A percentile compares a stretch with the other conserved stretches of the same genome.
phyloP scores from a whole-genome alignment of 2,329 filamentous ascomycete species.

The Aureobasidium zeae region DNA sequence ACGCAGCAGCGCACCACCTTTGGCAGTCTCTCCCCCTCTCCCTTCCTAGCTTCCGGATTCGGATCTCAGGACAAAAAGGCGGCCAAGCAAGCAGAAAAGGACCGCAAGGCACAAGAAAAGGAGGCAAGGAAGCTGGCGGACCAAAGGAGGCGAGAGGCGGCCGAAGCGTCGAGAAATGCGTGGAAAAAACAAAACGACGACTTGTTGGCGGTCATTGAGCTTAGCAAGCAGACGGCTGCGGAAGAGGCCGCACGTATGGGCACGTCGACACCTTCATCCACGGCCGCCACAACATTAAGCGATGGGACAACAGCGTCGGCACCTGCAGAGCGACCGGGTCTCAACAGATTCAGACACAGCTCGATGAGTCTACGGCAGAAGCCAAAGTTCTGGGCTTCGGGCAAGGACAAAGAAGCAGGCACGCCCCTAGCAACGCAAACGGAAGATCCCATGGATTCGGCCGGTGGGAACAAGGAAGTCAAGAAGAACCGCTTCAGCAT shows the following conservation, averaged over 20 bases:
- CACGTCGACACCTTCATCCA: neutral
- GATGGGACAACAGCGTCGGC: constrained; percentile 13
- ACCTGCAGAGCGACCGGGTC: constrained; percentile 18
- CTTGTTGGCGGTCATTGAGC: constrained; percentile 53
- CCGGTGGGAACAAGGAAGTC: constrained; percentile 28
- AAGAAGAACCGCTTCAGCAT: constrained; percentile 59
- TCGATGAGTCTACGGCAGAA: constrained; percentile 73
- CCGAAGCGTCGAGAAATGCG: constrained; percentile 42
- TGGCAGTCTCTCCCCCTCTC: constrained; percentile 2
- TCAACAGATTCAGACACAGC: constrained; percentile 48
- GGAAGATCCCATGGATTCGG: constrained; percentile 12
- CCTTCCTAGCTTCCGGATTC: constrained; percentile 28
- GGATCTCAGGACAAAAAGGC: constrained; percentile 60
- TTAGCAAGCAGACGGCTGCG: constrained; percentile 53
- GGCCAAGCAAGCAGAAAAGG: constrained; percentile 47
- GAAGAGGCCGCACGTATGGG: constrained; percentile 35
- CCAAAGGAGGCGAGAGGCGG: constrained; percentile 27
- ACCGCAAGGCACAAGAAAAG: constrained; percentile 49
- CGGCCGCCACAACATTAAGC: constrained; percentile 7
- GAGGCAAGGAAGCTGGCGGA: constrained; percentile 43
- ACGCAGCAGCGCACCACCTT: constrained; percentile 13
- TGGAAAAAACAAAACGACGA: constrained; percentile 54
- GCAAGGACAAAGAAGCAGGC: constrained; percentile 44
- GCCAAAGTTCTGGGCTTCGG: constrained; percentile 52
- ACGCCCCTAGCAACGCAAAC: constrained; percentile 22